phyloP scores from a whole-genome alignment of 345 rosid genomes.

The Cardamine resedifolia region DNA sequence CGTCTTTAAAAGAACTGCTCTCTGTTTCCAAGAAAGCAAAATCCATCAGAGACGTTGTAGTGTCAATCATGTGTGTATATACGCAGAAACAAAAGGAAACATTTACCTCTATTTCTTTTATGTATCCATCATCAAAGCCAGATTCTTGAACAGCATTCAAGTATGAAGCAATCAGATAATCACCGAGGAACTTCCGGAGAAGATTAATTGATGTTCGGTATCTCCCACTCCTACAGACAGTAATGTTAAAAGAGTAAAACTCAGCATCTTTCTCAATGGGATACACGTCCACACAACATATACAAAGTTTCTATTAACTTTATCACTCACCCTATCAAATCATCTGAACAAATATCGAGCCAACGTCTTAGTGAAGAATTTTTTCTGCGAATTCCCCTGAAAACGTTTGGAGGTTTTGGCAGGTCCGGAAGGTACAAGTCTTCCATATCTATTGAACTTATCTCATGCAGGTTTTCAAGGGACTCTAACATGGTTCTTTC shows the following conservation, averaged over 20 bases:
- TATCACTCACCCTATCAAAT: slow-evolving; percentile 62
- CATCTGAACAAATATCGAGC: slow-evolving; percentile 89
- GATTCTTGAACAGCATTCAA: slow-evolving; percentile 63
- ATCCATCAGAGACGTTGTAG: not conserved
- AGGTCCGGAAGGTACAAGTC: slow-evolving; percentile 65
- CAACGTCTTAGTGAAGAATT: slow-evolving; percentile 68
- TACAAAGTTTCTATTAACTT: slow-evolving; percentile 9
- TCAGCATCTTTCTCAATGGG: not conserved
- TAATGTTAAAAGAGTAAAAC: slow-evolving; percentile 4
- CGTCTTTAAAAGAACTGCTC: slow-evolving; percentile 85
- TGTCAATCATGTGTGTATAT: slow-evolving; percentile 3
- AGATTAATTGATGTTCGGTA: slow-evolving; percentile 54
- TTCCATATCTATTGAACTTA: slow-evolving; percentile 52
- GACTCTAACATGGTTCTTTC: slow-evolving; percentile 57
- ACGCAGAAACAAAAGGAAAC: not conserved
- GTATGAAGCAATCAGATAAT: slow-evolving; percentile 78
- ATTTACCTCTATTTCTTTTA: slow-evolving; percentile 85
- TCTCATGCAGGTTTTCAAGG: slow-evolving; percentile 54
- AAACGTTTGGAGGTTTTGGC: slow-evolving; percentile 77
- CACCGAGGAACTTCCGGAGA: slow-evolving; percentile 90
- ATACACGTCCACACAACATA: not conserved
- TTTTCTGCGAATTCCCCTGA: slow-evolving; percentile 80
- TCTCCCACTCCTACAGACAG: slow-evolving; percentile 61
- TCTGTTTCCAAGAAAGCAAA: slow-evolving; percentile 43
- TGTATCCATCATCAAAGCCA: slow-evolving; percentile 69